Base-by-base conservation (phyloP, 306 rosid genomes). In the Quercus glauca region DNA sequence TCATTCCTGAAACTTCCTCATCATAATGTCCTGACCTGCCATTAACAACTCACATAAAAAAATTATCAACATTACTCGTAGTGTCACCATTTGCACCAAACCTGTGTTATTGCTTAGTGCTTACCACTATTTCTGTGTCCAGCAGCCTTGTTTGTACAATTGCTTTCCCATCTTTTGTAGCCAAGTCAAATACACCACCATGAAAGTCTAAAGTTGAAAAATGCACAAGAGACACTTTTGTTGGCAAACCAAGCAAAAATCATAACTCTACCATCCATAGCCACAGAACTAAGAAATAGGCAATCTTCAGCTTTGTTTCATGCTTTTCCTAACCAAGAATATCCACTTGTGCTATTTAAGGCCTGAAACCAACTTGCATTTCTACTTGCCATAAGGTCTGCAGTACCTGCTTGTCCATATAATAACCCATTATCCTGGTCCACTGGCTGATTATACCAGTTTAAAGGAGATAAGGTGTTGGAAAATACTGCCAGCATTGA, bases 321-420 rank as follows among this genome's bases (percentile, higher is more conserved):
- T 33, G 23, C 45, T 2, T 25, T 70, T 55, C 85, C 83, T 5
- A 73, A 7, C 73, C 75, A 73, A 2, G 77, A 51, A 73, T 26
- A 55, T 3, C 80, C 85, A 18, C 43, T 65, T 18, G 69, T 33
- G 55, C 64, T 79, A 8, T 77, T 77, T 2, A 80, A 81, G 33
- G 88, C 80, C 21, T 61, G 69, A 67, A 73, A 77, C 85, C 80
- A 81, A 59, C 55, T 81, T 41, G 77, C 41, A 15, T 78, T 85
- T 25, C 33, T 20, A 1, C 61, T 41, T 28, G 5, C 60, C n/a
- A 10, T 6, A 9, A 73, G 57, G 21, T 20, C 10, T 6, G 23
- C 41, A 14, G 49, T n/a, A 63, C 35, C 53, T 3, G 70, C 59
- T 1, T 75, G 13, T 6, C 88, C 83, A 55, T 73, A 35, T 17